Evolutionary conservation across 345 rosid species (phyloP).

Genomic region (Syzygium aromaticum): DNA sequence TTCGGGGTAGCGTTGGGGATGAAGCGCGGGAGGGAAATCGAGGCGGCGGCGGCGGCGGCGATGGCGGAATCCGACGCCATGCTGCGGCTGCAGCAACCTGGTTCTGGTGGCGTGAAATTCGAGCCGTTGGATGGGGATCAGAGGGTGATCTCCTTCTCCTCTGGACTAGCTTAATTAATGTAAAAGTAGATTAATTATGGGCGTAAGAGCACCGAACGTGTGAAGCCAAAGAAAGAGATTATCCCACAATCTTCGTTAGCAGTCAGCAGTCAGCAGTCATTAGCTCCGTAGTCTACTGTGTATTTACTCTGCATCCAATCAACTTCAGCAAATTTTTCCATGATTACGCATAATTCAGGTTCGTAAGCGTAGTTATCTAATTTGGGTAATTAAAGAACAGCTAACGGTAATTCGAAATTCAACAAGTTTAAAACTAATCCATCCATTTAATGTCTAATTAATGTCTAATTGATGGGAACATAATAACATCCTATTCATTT

Average conservation of each 20-base stretch:
- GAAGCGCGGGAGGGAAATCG: slow-evolving; percentile 40
- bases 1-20: slow-evolving; percentile 63
- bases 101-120: slow-evolving; percentile 17
- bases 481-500: background rate
- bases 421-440: background rate
- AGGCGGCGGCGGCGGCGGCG: slow-evolving; percentile 9
- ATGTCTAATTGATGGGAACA: background rate
- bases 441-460: no score
- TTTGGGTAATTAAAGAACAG: background rate
- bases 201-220: background rate
- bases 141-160: background rate
- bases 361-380: background rate
- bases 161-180: background rate
- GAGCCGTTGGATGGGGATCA: slow-evolving; percentile 30
- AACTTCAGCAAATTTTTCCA: background rate
- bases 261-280: background rate
- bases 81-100: slow-evolving; percentile 20
- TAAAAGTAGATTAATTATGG: background rate
- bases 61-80: slow-evolving; percentile 8
- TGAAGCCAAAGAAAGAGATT: background rate
- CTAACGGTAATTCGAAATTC: background rate
- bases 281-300: background rate
- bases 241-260: background rate
- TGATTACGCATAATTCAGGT: background rate
- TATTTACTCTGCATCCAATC: background rate